Percentiles rank a stretch among this genome's conserved stretches.
Conservation (phyloP, 495 filamentous ascomycete species). For the Neurospora sp. region DNA sequence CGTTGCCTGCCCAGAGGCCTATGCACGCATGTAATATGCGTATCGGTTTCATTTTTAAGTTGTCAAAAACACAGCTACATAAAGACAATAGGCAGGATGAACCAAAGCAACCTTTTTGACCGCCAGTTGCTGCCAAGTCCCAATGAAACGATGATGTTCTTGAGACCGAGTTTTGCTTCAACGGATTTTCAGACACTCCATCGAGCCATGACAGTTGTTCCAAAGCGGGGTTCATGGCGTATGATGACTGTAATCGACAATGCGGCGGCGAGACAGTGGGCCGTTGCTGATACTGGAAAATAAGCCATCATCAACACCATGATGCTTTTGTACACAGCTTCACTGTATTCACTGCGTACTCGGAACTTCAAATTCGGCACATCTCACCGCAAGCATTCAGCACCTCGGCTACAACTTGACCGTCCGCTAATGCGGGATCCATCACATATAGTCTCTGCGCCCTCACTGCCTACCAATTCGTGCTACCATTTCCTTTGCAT, state of each 20-base stretch:
- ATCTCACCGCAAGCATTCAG: not conserved
- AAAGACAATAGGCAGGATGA: not conserved
- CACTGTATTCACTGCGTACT: not conserved
- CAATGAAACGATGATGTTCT: not conserved
- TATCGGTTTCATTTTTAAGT: not conserved
- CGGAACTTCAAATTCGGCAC: not conserved
- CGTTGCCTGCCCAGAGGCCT: not conserved
- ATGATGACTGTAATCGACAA: not conserved
- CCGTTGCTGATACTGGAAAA: not conserved
- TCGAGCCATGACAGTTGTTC: not conserved
- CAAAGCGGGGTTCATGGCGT: not conserved
- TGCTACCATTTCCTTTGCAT: constrained; percentile 11
- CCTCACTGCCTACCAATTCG: constrained; percentile 5
- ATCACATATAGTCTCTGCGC: constrained; percentile 10
- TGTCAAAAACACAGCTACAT: not conserved
- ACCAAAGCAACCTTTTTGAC: not conserved
- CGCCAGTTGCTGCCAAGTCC: not conserved
- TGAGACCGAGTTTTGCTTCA: not conserved
- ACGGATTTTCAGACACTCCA: not conserved
- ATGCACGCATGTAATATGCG: not conserved
- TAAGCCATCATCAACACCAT: not conserved
- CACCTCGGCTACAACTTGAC: not conserved
- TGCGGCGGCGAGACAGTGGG: not conserved
- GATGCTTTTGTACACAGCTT: not conserved
- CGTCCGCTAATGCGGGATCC: constrained; percentile 17